phyloP scores from a whole-genome alignment of 345 rosid species.

The Populus tremula region DNA sequence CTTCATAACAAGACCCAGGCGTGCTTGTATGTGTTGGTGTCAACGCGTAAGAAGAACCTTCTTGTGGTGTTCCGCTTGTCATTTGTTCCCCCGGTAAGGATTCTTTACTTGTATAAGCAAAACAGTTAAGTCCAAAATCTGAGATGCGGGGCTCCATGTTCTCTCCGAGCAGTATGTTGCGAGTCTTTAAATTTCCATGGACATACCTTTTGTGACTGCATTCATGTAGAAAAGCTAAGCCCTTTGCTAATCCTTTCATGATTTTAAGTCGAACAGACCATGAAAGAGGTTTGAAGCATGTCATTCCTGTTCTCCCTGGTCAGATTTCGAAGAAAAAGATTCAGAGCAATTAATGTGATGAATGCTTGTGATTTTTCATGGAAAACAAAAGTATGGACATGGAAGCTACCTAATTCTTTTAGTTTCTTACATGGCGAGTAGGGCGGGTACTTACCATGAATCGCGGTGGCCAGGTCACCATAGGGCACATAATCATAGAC shows the following conservation, averaged over 20 bases:
- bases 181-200: conserved; percentile 27
- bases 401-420: neutral
- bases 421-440: neutral
- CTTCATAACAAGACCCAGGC: conserved; percentile 17
- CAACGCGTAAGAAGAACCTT: conserved; percentile 12
- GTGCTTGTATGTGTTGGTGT: conserved; percentile 21
- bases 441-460: conserved; percentile 24
- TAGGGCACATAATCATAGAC: conserved; percentile 25
- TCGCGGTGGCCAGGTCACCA: conserved; percentile 25
- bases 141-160: conserved; percentile 32
- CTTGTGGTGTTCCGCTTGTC: conserved; percentile 15
- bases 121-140: conserved; percentile 26
- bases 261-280: conserved; percentile 21
- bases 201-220: conserved; percentile 25
- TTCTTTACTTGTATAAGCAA: conserved; percentile 19
- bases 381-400: neutral
- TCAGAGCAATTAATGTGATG: neutral
- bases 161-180: conserved; percentile 26
- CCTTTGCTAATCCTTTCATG: conserved; percentile 26
- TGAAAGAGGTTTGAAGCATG: conserved; percentile 21
- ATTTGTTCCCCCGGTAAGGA: conserved; percentile 3
- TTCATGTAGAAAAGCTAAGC: conserved; percentile 26
- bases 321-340: neutral
- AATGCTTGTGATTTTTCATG: neutral
- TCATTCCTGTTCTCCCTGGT: conserved; percentile 27